Evolutionary conservation across 768 basidiomycete genomes (phyloP).

Genomic region (Termitomyces sp.): DNA sequence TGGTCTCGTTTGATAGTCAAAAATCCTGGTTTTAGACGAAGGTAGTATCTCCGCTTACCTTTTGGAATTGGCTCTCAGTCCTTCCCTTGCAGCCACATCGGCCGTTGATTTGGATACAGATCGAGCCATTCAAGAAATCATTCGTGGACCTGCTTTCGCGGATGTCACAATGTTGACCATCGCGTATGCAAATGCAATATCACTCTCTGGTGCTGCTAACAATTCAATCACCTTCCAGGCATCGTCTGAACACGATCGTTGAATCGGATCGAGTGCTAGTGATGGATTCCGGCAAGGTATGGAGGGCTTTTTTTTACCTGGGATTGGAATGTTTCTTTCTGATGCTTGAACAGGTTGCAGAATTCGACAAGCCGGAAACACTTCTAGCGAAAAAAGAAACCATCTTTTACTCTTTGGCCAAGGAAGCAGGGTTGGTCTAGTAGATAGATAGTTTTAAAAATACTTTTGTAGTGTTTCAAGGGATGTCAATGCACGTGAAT

Average conservation of each 20-base stretch:
- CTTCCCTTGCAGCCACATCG: slow-evolving; percentile 60
- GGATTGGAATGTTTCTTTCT: neutral
- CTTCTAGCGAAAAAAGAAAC: slow-evolving; percentile 55
- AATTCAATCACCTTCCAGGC: slow-evolving; percentile 29
- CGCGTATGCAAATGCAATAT: slow-evolving; percentile 46
- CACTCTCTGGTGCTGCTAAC: neutral
- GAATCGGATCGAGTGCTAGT: slow-evolving; percentile 80
- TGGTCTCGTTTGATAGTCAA: slow-evolving; percentile 41
- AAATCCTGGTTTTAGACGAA: slow-evolving; percentile 92
- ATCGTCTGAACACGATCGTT: slow-evolving; percentile 80
- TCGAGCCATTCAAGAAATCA: slow-evolving; percentile 81
- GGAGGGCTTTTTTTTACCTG: slow-evolving; percentile 8
- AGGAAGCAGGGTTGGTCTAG: slow-evolving; percentile 50
- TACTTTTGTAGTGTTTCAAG: neutral
- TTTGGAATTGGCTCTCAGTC: neutral
- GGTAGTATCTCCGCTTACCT: slow-evolving; percentile 31
- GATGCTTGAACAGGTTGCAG: slow-evolving; percentile 44
- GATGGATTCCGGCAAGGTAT: slow-evolving; percentile 72
- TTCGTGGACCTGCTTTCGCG: slow-evolving; percentile 71
- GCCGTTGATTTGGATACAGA: slow-evolving; percentile 92
- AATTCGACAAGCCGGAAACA: slow-evolving; percentile 67
- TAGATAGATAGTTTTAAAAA: neutral
- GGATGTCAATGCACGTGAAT: neutral
- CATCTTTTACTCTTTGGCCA: slow-evolving; percentile 57
- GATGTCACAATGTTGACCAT: slow-evolving; percentile 83